Evolutionary conservation across 441 rosid species (phyloP), one percentile per base, ranked within the genome.

Genomic region (Aleurites moluccanus): DNA sequence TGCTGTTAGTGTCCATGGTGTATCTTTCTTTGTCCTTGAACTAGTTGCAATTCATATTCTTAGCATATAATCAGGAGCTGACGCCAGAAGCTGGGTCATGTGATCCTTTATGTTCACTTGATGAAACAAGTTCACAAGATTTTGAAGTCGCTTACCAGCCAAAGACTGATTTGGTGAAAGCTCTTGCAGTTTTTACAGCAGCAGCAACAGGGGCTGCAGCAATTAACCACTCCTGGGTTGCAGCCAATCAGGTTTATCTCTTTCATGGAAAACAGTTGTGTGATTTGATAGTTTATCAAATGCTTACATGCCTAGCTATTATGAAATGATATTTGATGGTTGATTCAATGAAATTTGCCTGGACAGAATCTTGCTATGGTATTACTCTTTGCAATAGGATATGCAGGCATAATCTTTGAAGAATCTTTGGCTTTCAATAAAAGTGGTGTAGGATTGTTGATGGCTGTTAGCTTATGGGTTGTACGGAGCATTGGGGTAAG

Each of bases 381-480:
- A 56, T 78, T 95, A 78, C 83, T 93, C 71, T 95, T 95, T 80
- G 91, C 77, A 77, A 72, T 95, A 73, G 99, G 98, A 79, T 91
- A 95, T 73, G 86, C 86, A 0, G 97, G 99, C 42, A 95, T 93
- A 78, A 87, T 95, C 76, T 95, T 95, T 45, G 98, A 90, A 79
- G 95, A 93, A 84, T 90, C 93, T 82, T 83, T 95, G 68, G 93
- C 99, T 63, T 93, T 95, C 86, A 92, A 91, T 76, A 95, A 95
- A 88, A 93, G 92, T 79, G 98, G 96, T 65, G 93, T 93, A 21
- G 99, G 92, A 80, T 84, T 95, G 52, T 59, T 95, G 84, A 95
- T 93, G 99, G 99, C 98, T 75, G 98, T 92, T 68, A 88, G 97
- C 85, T 80, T 95, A 80, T 95, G 99, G 99, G 87, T 88, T 44